Evolutionary conservation across 164 flowering plant genomes (phyloP).

Genomic region (Stephania yunnanensis): DNA sequence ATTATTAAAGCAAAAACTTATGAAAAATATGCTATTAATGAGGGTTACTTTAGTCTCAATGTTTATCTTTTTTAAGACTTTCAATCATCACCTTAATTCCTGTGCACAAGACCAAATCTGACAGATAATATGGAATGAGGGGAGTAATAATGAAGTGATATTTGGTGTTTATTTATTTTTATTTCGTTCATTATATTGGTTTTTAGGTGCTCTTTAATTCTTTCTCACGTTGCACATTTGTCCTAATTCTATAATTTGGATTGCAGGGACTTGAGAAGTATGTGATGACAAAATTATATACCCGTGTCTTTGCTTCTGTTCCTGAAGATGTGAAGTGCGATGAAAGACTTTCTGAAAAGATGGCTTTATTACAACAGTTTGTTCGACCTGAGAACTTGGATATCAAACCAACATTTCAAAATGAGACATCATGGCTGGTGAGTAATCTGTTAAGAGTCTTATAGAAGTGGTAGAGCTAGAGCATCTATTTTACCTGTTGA

Average conservation of each 20-base stretch:
- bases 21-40: no score
- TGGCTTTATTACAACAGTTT: slow-evolving; percentile 82
- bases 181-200: not conserved
- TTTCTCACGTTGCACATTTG: not conserved
- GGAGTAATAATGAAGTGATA: not conserved
- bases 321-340: slow-evolving; percentile 79
- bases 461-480: no score
- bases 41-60: no score
- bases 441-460: slow-evolving; percentile 18
- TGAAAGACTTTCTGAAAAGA: slow-evolving; percentile 71
- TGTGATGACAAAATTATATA: slow-evolving; percentile 87
- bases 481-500: no score
- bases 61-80: no score
- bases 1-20: no score
- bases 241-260: not conserved
- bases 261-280: slow-evolving; percentile 95
- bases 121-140: no score
- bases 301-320: slow-evolving; percentile 88
- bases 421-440: slow-evolving; percentile 95
- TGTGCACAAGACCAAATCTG: no score
- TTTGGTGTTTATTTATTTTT: not conserved
- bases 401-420: slow-evolving; percentile 70
- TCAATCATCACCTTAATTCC: no score
- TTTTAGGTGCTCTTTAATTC: not conserved
- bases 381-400: slow-evolving; percentile 87